Evolutionary conservation across 108 stramenopile genomes (phyloP).

Genomic region (Cyclotella kingstonii): DNA sequence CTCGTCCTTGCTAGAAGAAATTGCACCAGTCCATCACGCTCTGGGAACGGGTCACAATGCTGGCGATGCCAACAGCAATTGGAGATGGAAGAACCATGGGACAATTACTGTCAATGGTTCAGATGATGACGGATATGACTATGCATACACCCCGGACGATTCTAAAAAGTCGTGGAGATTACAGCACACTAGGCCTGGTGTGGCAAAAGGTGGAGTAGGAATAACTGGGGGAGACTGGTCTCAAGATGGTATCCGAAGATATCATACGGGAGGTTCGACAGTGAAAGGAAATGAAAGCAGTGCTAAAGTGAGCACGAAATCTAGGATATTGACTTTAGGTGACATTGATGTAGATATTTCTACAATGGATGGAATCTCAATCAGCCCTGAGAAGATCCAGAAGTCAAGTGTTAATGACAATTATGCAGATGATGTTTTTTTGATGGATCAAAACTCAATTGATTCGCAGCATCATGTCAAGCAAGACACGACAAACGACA

Average conservation of each 20-base stretch:
- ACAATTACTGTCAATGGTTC: conserved; percentile 29
- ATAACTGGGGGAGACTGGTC: conserved; percentile 36
- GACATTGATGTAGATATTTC: conserved; percentile 26
- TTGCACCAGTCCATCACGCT: conserved; percentile 30
- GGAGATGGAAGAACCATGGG: conserved; percentile 35
- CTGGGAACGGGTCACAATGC: conserved; percentile 12
- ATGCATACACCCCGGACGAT: conserved; percentile 34
- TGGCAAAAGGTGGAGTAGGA: conserved; percentile 8
- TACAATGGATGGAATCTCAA: conserved; percentile 22
- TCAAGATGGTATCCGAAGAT: conserved; percentile 35
- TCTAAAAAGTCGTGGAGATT: conserved; percentile 21
- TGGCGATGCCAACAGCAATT: conserved; percentile 4
- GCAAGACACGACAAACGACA: no score
- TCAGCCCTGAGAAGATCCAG: conserved; percentile 1
- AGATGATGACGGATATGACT: conserved; percentile 37
- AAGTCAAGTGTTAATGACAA: neutral
- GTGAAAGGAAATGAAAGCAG: neutral
- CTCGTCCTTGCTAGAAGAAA: conserved; percentile 35
- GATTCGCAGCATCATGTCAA: no score
- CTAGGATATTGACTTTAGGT: conserved; percentile 15
- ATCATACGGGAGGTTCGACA: conserved; percentile 37
- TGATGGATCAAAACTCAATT: no score
- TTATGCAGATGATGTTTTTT: neutral
- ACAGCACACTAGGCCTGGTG: neutral
- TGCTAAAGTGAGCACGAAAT: neutral